These are phyloP conservation scores for Trichoderma citrinoviride DNA, from an alignment of 2,329 filamentous ascomycete genomes.

Conservation along the genomic window DNA sequence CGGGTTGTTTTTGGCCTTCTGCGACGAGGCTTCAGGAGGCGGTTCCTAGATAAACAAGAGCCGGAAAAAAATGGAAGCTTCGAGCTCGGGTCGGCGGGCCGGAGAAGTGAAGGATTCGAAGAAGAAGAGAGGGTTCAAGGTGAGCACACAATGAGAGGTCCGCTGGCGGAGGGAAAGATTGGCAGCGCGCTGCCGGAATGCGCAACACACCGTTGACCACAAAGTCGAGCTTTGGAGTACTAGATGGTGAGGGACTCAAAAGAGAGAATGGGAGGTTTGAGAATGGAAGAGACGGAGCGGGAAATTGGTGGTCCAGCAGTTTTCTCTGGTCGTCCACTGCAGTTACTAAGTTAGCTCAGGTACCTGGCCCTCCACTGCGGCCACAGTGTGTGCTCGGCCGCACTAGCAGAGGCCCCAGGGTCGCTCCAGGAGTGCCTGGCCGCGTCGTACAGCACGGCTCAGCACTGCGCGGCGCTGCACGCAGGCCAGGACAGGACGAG, in stretches of 20 bases:
- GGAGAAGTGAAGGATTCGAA: constrained; percentile 8
- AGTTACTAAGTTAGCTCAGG: constrained; percentile 18
- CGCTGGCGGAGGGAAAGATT: constrained; percentile 18
- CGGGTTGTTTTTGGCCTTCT: neutral
- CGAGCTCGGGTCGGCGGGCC: constrained; percentile 21
- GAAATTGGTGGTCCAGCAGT: constrained; percentile 25
- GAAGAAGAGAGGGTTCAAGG: neutral
- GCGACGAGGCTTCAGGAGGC: constrained; percentile 32
- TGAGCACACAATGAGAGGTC: constrained; percentile 25
- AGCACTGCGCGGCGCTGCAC: no score
- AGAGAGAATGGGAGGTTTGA: constrained; percentile 21
- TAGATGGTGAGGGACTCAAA: constrained; percentile 22
- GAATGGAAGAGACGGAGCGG: constrained; percentile 21
- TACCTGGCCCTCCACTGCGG: constrained; percentile 5
- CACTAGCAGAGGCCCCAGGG: neutral
- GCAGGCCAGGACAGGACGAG: neutral
- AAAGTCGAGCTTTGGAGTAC: constrained; percentile 22
- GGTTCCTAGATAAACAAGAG: constrained; percentile 27
- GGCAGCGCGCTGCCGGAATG: constrained; percentile 24
- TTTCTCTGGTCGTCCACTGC: constrained; percentile 12
- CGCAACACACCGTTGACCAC: constrained; percentile 24
- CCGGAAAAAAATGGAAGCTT: constrained; percentile 24
- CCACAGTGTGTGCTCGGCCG: neutral
- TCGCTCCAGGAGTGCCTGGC: neutral
- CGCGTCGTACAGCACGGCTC: neutral